Percentiles rank a stretch among this genome's conserved stretches.
Conservation (phyloP, 352 stramenopile genomes). For the Phytophthora ohioensis region DNA sequence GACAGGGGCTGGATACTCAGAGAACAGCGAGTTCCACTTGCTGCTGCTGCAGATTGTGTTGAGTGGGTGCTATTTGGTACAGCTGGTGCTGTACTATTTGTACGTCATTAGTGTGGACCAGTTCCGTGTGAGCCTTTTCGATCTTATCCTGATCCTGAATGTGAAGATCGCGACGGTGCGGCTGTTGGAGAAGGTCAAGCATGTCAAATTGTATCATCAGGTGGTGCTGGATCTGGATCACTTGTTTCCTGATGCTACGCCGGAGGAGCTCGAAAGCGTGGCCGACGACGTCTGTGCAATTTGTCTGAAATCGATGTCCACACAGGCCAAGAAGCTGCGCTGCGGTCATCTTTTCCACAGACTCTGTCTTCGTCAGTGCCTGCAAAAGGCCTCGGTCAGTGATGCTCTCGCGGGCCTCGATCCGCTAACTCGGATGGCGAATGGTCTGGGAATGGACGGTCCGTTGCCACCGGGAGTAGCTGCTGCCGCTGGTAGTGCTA, state of each 20-base stretch:
- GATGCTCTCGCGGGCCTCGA: constrained; percentile 60
- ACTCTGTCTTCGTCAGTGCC: constrained; percentile 78
- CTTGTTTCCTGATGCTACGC: constrained; percentile 65
- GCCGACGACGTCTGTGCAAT: constrained; percentile 86
- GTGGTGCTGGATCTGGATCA: constrained; percentile 77
- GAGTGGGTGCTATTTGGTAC: constrained; percentile 68
- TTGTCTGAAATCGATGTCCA: constrained; percentile 76
- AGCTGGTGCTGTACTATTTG: constrained; percentile 80
- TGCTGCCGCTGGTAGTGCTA: constrained; percentile 5
- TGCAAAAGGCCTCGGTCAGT: constrained; percentile 70
- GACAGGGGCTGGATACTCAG: constrained; percentile 41
- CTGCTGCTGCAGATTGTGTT: constrained; percentile 72
- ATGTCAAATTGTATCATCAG: constrained; percentile 75
- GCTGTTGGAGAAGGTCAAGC: constrained; percentile 71
- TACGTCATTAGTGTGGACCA: constrained; percentile 86
- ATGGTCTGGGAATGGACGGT: constrained; percentile 48
- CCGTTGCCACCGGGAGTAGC: constrained; percentile 12
- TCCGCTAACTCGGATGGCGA: constrained; percentile 38
- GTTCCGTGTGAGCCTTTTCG: constrained; percentile 80
- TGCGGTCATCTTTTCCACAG: constrained; percentile 82
- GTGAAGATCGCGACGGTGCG: constrained; percentile 83
- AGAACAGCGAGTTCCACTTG: constrained; percentile 75
- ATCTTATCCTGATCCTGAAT: constrained; percentile 83
- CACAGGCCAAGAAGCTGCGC: constrained; percentile 74
- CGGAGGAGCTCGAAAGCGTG: constrained; percentile 61